Conservation (phyloP, 31 red algal genomes). For the Endocladia muricata region DNA sequence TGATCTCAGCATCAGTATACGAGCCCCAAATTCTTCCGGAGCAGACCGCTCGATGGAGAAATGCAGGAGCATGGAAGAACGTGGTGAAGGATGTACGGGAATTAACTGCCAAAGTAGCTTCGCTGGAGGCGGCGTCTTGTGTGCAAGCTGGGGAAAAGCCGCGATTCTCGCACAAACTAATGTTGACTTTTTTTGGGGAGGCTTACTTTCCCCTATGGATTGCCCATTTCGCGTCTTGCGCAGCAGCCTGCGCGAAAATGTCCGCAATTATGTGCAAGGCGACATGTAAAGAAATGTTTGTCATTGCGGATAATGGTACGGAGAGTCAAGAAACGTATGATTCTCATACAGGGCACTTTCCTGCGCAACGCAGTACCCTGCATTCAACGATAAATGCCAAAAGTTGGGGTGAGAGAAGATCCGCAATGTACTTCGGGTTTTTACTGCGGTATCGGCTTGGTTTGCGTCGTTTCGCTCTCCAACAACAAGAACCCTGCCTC, state of each 20-base stretch:
- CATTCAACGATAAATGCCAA: conserved; percentile 10
- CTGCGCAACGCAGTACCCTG: background rate
- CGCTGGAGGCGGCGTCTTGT: conserved; percentile 25
- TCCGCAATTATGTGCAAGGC: conserved; percentile 26
- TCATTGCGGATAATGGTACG: background rate
- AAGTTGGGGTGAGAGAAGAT: conserved; percentile 29
- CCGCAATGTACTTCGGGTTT: conserved; percentile 45
- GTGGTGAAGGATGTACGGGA: conserved; percentile 30
- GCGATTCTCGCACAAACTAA: conserved; percentile 7
- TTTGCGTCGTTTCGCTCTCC: conserved; percentile 6
- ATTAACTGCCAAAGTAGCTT: conserved; percentile 26
- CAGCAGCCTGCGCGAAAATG: conserved; percentile 34
- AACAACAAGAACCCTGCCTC: background rate
- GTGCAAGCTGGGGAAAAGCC: background rate
- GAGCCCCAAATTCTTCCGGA: conserved; percentile 24
- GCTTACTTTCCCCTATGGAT: conserved; percentile 44
- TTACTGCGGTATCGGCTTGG: conserved; percentile 29
- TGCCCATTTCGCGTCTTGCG: conserved; percentile 38
- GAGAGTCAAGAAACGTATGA: background rate
- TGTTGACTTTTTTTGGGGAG: conserved; percentile 36
- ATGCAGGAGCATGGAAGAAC: conserved; percentile 23
- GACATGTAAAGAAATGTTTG: conserved; percentile 35
- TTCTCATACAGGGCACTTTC: background rate
- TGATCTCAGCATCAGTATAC: conserved; percentile 28
- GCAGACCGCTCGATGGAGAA: conserved; percentile 18